Evolutionary conservation across 129 eudicot species (phyloP).

Genomic region (Silybum marianum): DNA sequence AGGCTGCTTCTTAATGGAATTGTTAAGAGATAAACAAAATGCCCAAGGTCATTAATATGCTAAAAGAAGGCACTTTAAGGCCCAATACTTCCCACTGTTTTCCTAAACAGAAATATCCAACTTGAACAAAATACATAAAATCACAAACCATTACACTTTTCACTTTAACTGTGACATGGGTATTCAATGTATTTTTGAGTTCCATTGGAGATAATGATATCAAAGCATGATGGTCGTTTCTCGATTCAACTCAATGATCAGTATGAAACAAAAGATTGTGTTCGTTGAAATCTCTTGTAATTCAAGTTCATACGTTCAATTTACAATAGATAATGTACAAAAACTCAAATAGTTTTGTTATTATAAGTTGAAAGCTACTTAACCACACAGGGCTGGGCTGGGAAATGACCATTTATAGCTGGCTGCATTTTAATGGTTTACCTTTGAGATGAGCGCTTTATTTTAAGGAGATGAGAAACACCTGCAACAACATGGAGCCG

Average conservation of each 20-base stretch:
- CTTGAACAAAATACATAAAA: background rate
- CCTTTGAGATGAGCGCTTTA: slow-evolving; percentile 44
- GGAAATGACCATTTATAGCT: background rate
- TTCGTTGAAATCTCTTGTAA: background rate
- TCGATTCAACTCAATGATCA: background rate
- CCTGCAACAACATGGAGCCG: slow-evolving; percentile 92
- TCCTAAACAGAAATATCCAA: no score
- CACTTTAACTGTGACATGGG: background rate
- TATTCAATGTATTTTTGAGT: no score
- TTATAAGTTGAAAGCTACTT: background rate
- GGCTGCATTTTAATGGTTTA: background rate
- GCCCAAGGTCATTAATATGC: no score
- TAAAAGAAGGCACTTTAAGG: no score
- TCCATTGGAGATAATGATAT: background rate
- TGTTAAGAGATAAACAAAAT: no score
- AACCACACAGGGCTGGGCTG: background rate
- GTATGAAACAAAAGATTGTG: background rate
- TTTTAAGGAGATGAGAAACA: slow-evolving; percentile 85
- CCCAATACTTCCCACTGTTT: no score
- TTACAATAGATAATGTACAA: slow-evolving; percentile 2
- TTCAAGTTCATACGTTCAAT: slow-evolving; percentile 10
- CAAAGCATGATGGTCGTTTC: background rate
- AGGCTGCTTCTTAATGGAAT: no score
- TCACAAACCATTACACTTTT: background rate
- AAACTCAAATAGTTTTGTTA: background rate